phyloP scores from a whole-genome alignment of 768 basidiomycete genomes.

The Suillus subluteus region DNA sequence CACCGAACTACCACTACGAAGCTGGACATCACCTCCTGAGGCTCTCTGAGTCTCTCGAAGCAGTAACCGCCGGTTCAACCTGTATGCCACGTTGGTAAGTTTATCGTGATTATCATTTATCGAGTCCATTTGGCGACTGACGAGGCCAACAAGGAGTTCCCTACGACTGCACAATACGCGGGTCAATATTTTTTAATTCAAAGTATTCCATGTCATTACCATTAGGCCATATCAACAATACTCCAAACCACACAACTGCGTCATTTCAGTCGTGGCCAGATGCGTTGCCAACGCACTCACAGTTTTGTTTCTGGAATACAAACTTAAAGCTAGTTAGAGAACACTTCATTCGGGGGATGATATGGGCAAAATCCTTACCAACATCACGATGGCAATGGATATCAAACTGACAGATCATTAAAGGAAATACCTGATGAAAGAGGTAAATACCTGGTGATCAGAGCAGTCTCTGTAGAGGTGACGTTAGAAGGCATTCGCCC shows the following conservation, averaged over 20 bases:
- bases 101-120: background rate
- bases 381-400: background rate
- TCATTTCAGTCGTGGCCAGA: background rate
- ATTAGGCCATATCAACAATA: background rate
- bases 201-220: background rate
- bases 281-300: background rate
- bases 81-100: background rate
- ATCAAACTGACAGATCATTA: background rate
- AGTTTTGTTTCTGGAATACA: background rate
- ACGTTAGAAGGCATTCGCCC: background rate
- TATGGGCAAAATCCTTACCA: background rate
- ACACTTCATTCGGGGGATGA: background rate
- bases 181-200: background rate
- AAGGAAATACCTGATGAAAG: background rate
- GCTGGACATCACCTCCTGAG: background rate
- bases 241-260: background rate
- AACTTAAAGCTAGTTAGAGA: background rate
- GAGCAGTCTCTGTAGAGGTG: constrained; percentile 6
- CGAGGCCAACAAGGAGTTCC: constrained; percentile 4
- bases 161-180: background rate
- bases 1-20: background rate
- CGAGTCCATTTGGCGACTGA: background rate
- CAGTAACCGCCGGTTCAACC: constrained; percentile 2
- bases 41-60: background rate
- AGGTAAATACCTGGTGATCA: background rate